Evolutionary conservation across 495 filamentous ascomycete genomes (phyloP), one percentile per base, ranked within the genome.

Genomic region (Talaromyces adpressus): DNA sequence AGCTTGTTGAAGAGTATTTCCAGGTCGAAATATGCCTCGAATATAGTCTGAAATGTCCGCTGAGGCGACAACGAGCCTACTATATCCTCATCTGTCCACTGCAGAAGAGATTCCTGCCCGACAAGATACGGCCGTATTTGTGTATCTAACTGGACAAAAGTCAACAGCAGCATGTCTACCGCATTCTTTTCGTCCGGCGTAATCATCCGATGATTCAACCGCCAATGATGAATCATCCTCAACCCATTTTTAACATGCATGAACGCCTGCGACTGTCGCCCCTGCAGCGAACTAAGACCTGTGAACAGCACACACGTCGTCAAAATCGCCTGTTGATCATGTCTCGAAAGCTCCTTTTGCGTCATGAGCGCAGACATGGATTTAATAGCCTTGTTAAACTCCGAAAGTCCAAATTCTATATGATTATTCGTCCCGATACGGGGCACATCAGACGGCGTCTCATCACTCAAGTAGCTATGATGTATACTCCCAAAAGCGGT

Each of bases 171-270:
- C 29, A 20, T 62, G 5, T 62, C 29, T 4, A 62, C 27, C 6
- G 16, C 29, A 39, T 34, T 30, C 14, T 18, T 45, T 7, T 49
- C 45, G 23, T 39, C 22, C 16, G 39, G 20, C 12, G 16, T 29
- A 23, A 51, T n/a, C 4, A 12, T n/a, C 30, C 45, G 45, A 52
- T 53, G 2, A 36, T 20, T 62, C 45, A 62, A 25, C 12, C 47
- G 23, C 60, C 60, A 62, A n/a, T 62, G 25, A 36, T 62, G 45
- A 16, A 62, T 51, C 60, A 62, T 52, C 25, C 29, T 62, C 20
- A 62, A 18, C 18, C 60, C 60, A 32, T 62, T 62, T 6, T 53
- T 62, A 3, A 62, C 41, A 36, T 62, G 60, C 60, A 62, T 62
- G 16, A 62, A 62, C 18, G 60, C 60, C 47, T 62, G 39, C 20